Conservation (phyloP, 371 early-diverging fungal species). For the Mucor mucedo region DNA sequence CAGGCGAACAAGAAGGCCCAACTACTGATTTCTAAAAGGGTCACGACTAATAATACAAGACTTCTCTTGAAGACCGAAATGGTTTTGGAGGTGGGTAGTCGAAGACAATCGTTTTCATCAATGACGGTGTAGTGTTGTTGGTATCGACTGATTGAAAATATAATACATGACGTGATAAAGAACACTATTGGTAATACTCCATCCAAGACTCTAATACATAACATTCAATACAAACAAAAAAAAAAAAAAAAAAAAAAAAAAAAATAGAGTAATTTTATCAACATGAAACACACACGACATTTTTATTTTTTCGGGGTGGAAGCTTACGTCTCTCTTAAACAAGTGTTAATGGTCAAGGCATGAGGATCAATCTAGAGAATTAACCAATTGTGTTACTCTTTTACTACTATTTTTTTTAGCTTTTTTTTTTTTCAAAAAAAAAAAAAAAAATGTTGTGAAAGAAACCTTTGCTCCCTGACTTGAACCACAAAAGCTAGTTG, state of each 20-base stretch:
- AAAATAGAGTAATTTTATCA: neutral
- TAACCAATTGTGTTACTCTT: neutral
- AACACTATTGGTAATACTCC: conserved; percentile 39
- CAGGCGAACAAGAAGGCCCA: conserved; percentile 60
- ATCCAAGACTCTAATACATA: conserved; percentile 38
- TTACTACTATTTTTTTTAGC: neutral
- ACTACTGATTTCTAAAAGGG: conserved; percentile 46
- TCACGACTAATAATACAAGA: conserved; percentile 36
- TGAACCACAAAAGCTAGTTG: conserved; percentile 40
- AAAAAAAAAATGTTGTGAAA: neutral
- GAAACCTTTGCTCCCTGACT: conserved; percentile 18
- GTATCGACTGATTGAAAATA: conserved; percentile 29
- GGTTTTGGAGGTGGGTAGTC: conserved; percentile 46
- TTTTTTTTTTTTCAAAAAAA: neutral
- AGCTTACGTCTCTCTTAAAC: conserved; percentile 41
- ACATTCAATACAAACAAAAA: no score
- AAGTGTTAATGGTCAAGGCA: conserved; percentile 35
- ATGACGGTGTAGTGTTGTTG: conserved; percentile 19
- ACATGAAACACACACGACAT: neutral
- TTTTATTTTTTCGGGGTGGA: neutral
- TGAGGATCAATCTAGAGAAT: conserved; percentile 16
- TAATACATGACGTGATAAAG: conserved; percentile 32
- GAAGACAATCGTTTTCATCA: conserved; percentile 29
- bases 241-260: no score
- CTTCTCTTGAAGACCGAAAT: conserved; percentile 38